Evolutionary conservation across 208 protist genomes (phyloP), one percentile per base, ranked within the genome.

Genomic region (Leishmania arabica): DNA sequence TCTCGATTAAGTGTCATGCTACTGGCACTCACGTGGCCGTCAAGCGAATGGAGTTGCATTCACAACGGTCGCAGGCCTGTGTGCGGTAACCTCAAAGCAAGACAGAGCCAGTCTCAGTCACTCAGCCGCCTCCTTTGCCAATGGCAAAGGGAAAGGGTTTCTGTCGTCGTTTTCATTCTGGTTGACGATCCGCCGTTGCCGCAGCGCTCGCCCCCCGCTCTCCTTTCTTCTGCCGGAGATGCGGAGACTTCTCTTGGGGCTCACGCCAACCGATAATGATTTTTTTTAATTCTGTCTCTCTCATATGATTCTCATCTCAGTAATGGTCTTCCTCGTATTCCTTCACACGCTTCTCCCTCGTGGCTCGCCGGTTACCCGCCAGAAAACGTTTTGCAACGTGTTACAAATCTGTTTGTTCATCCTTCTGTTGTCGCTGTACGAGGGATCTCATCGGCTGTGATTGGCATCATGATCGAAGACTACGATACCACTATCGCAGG

Each of bases 381-480:
- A 64, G n/a, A 64, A 31, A 7, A 64, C 21, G 0, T 64, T 15
- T 34, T 1, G 21, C 58, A 13, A 27, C n/a, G 58, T 24, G 40
- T 24, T 21, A 9, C 53, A 34, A 11, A 6, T 13, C 24, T 40
- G 2, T 19, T 71, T 71, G 8, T 17, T n/a, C 40, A 19, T 17
- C 19, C 40, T 73, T 37, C 19, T 8, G 21, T 24, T 49, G 40
- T 19, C 45, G 11, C 69, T 54, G 45, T 17, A 21, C 42, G 7
- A 27, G 69, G 45, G 8, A 47, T n/a, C 27, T n/a, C 27, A 31
- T 31, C 11, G 42, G 8, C 24, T 37, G 42, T 15, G 11, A 73
- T 53, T 17, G 69, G 27, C 60, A 80, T 45, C 0, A 88, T 86
- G 83, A 37, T 58, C 1, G 77, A 77, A 1, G 53, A 78, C n/a